phyloP scores from a whole-genome alignment of 1,284 basidiomycete genomes.

The Cutaneotrichosporon cutaneum region DNA sequence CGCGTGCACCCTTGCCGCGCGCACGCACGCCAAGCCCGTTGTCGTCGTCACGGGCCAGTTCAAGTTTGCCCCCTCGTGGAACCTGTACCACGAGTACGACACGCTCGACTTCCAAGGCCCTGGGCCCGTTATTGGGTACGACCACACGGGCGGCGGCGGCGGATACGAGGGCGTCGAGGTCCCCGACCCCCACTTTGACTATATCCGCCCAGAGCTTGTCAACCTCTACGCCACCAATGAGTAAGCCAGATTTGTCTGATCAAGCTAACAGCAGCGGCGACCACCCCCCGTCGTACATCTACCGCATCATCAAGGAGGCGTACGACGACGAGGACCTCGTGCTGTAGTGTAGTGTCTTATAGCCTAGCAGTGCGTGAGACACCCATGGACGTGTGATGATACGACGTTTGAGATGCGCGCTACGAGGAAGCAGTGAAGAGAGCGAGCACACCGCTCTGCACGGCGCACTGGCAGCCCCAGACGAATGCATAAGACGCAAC shows the following conservation, averaged over 20 bases:
- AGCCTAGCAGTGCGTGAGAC: not conserved
- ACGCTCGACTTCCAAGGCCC: constrained; percentile 86
- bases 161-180: constrained; percentile 86
- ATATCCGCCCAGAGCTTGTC: constrained; percentile 85
- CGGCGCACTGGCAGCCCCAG: no score
- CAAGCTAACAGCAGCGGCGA: constrained; percentile 66
- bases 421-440: no score
- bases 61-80: constrained; percentile 93
- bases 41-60: constrained; percentile 94
- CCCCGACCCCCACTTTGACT: constrained; percentile 89
- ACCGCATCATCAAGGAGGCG: constrained; percentile 83
- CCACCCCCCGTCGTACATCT: constrained; percentile 87
- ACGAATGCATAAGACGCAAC: no score
- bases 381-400: not conserved
- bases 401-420: no score
- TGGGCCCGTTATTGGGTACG: constrained; percentile 67
- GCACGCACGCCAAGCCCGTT: constrained; percentile 86
- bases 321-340: constrained; percentile 89
- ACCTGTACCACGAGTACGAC: constrained; percentile 80
- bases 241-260: constrained; percentile 59
- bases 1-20: constrained; percentile 83
- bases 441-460: no score
- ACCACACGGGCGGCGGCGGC: constrained; percentile 64
- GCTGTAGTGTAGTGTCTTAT: constrained; percentile 43
- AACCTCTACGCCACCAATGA: constrained; percentile 96